phyloP scores from a whole-genome alignment of 2,329 filamentous ascomycete species.

The Cladorrhinum sp. region DNA sequence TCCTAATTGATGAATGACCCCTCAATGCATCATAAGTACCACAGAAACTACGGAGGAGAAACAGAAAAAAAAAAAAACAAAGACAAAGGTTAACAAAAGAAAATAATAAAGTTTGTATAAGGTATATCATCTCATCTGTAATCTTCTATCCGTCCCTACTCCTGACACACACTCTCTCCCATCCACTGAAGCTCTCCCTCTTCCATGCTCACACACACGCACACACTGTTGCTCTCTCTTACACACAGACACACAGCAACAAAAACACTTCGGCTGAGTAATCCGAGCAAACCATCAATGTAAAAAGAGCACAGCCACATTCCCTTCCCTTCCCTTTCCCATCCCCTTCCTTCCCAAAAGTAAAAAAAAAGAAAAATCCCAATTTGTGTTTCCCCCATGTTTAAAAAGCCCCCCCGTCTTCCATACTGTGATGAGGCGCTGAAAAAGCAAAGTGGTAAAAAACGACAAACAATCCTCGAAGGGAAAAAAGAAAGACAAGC shows the following conservation, averaged over 20 bases:
- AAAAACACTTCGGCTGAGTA: background rate
- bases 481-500: background rate
- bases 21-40: too few relatives aligned
- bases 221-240: background rate
- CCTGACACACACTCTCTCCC: background rate
- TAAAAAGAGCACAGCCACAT: background rate
- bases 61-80: background rate
- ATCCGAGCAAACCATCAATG: background rate
- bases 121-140: background rate
- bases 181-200: background rate
- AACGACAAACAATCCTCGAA: background rate
- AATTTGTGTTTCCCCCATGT: background rate
- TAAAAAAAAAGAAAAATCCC: constrained; percentile 1
- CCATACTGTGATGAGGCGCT: background rate
- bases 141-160: background rate
- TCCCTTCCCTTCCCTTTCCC: background rate
- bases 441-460: constrained; percentile 1
- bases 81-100: background rate
- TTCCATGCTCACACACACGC: background rate
- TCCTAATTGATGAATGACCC: too few relatives aligned
- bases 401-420: background rate
- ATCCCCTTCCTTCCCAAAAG: background rate
- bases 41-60: background rate
- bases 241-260: background rate
- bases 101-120: constrained; percentile 1